Evolutionary conservation across 768 basidiomycete species (phyloP).

Genomic region (Tricholomella constricta): DNA sequence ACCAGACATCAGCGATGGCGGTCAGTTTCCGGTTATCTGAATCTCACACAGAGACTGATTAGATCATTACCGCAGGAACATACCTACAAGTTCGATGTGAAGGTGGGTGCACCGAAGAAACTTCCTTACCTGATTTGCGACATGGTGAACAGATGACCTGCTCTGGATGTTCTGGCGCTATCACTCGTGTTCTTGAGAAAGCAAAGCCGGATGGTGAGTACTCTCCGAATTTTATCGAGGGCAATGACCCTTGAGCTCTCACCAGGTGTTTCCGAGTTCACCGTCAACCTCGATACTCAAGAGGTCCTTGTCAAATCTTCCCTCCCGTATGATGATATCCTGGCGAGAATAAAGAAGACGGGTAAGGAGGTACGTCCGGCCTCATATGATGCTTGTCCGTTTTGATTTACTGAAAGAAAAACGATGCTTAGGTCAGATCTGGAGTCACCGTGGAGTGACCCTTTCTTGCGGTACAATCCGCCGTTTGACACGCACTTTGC

Average conservation of each 20-base stretch:
- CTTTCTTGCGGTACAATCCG: background rate
- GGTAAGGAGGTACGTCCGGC: conserved; percentile 77
- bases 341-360: conserved; percentile 84
- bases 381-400: background rate
- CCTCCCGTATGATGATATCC: conserved; percentile 62
- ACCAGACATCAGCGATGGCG: conserved; percentile 9
- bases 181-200: conserved; percentile 73
- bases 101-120: conserved; percentile 44
- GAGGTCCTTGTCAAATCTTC: conserved; percentile 68
- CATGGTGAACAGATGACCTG: conserved; percentile 76
- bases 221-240: background rate
- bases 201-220: conserved; percentile 51
- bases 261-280: conserved; percentile 58
- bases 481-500: no score
- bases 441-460: conserved; percentile 44
- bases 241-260: background rate
- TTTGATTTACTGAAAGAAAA: background rate
- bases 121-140: background rate
- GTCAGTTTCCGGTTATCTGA: conserved; percentile 1
- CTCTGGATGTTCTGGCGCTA: conserved; percentile 81
- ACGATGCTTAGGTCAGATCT: conserved; percentile 47
- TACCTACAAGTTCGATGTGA: conserved; percentile 83
- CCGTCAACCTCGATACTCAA: conserved; percentile 68
- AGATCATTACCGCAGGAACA: conserved; percentile 29
- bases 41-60: conserved; percentile 2